Percentiles rank a stretch among this genome's conserved stretches.
These are phyloP conservation scores for Diddensiella santjacobensis DNA, from an alignment of 805 yeast species.

Conservation along the genomic window DNA sequence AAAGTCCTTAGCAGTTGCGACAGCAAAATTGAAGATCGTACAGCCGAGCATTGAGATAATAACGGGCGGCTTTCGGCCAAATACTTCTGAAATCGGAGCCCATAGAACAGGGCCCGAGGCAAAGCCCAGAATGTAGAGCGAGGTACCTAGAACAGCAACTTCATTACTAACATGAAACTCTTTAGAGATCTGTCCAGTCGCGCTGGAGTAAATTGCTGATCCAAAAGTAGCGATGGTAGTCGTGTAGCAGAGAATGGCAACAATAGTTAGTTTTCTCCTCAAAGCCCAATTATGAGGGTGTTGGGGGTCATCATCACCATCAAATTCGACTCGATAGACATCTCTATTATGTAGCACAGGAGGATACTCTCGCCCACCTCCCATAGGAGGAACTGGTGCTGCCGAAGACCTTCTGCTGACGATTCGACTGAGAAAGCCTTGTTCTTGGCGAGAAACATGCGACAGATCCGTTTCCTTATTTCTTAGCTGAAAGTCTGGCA, in stretches of 20 bases:
- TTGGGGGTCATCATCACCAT: conserved; percentile 73
- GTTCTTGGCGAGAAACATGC: conserved; percentile 10
- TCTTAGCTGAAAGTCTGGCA: too few relatives aligned
- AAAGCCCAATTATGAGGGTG: conserved; percentile 78
- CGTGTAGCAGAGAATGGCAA: conserved; percentile 42
- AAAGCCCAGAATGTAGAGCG: conserved; percentile 62
- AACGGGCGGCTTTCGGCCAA: conserved; percentile 39
- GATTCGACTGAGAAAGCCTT: conserved; percentile 18
- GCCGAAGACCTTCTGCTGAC: conserved; percentile 17
- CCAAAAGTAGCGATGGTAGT: conserved; percentile 63
- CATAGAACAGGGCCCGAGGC: conserved; percentile 63
- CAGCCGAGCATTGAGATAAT: conserved; percentile 54
- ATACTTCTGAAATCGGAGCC: conserved; percentile 42
- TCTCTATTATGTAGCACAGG: conserved; percentile 18
- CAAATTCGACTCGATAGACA: conserved; percentile 62
- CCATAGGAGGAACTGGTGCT: conserved; percentile 34
- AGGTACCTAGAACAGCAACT: conserved; percentile 40
- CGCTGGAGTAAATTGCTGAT: conserved; percentile 73
- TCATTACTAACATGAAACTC: conserved; percentile 7
- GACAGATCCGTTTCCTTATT: too few relatives aligned
- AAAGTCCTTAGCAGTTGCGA: conserved; percentile 71
- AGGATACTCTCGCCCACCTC: conserved; percentile 22
- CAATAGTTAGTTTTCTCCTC: conserved; percentile 41
- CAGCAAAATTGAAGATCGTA: conserved; percentile 61
- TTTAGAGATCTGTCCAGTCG: conserved; percentile 46